These are phyloP conservation scores for Chrysanthemum makinoi DNA, from an alignment of 129 eudicot species.

Conservation along the genomic window DNA sequence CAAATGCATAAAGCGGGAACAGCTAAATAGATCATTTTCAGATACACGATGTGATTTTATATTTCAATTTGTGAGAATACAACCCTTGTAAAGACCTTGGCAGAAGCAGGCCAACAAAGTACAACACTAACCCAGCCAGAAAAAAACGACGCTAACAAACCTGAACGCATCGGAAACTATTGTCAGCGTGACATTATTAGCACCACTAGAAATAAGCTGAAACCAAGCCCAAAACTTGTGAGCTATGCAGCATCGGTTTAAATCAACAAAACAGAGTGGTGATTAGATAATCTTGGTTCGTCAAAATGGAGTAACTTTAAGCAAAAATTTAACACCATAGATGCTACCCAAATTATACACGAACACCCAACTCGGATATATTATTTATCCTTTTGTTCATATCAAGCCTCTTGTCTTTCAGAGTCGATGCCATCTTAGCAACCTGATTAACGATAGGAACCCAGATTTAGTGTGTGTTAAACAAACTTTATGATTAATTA, in stretches of 20 bases:
- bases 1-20: neutral
- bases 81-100: neutral
- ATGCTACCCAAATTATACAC: slow-evolving; percentile 35
- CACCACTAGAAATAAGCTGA: neutral
- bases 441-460: slow-evolving; percentile 46
- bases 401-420: slow-evolving; percentile 53
- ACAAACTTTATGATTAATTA: neutral
- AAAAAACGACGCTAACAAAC: neutral
- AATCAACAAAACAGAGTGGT: slow-evolving; percentile 9
- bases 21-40: neutral
- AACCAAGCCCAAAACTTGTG: slow-evolving; percentile 13
- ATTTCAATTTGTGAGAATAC: neutral
- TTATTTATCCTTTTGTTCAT: slow-evolving; percentile 55
- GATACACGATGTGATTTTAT: neutral
- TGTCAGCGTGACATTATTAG: slow-evolving; percentile 28
- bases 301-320: neutral
- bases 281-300: slow-evolving; percentile 4
- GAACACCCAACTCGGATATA: slow-evolving; percentile 79
- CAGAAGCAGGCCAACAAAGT: slow-evolving; percentile 8
- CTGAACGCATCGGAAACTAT: slow-evolving; percentile 6
- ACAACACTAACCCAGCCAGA: neutral
- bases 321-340: slow-evolving; percentile 13
- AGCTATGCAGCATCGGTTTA: slow-evolving; percentile 19
- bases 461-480: neutral
- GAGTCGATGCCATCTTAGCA: slow-evolving; percentile 74